Percentiles rank a stretch among this genome's conserved stretches.
phyloP scores from a whole-genome alignment of 192 early-diverging fungal species.

The Coemansia sp. region DNA sequence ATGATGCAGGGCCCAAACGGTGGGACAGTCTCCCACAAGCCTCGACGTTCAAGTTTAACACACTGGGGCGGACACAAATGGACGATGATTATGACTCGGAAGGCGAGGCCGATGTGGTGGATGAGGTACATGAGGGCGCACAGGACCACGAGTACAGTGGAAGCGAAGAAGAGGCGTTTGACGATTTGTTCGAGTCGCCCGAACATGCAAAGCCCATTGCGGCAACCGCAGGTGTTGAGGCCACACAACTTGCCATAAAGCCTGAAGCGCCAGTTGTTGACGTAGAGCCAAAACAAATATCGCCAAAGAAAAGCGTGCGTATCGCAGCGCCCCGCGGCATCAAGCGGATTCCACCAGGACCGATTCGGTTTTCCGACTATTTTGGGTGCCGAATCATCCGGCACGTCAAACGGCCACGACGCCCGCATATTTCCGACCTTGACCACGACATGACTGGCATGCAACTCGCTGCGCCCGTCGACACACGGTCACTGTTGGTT shows the following conservation, averaged over 20 bases:
- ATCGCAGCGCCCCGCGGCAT: slow-evolving; percentile 16
- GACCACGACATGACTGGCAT: slow-evolving; percentile 4
- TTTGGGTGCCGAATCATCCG: slow-evolving; percentile 44
- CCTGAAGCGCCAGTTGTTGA: not conserved
- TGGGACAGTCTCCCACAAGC: slow-evolving; percentile 10
- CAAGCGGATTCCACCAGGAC: slow-evolving; percentile 41
- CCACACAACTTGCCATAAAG: no score
- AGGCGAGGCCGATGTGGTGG: not conserved
- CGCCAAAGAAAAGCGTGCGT: not conserved
- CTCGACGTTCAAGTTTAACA: slow-evolving; percentile 12
- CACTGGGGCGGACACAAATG: slow-evolving; percentile 45
- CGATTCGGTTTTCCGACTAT: slow-evolving; percentile 44
- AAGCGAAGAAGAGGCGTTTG: slow-evolving; percentile 48
- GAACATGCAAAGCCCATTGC: slow-evolving; percentile 2
- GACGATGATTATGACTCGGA: slow-evolving; percentile 62
- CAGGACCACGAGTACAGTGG: slow-evolving; percentile 13
- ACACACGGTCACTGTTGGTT: slow-evolving; percentile 37
- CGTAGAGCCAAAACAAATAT: not conserved
- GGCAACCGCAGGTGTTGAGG: no score
- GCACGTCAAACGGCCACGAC: slow-evolving; percentile 34
- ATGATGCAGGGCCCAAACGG: slow-evolving; percentile 55
- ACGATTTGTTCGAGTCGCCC: slow-evolving; percentile 54
- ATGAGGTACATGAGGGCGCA: not conserved
- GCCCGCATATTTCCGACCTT: slow-evolving; percentile 1
- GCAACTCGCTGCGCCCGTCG: slow-evolving; percentile 24